phyloP scores from a whole-genome alignment of 1,284 basidiomycete species.

The Tilletia caries region DNA sequence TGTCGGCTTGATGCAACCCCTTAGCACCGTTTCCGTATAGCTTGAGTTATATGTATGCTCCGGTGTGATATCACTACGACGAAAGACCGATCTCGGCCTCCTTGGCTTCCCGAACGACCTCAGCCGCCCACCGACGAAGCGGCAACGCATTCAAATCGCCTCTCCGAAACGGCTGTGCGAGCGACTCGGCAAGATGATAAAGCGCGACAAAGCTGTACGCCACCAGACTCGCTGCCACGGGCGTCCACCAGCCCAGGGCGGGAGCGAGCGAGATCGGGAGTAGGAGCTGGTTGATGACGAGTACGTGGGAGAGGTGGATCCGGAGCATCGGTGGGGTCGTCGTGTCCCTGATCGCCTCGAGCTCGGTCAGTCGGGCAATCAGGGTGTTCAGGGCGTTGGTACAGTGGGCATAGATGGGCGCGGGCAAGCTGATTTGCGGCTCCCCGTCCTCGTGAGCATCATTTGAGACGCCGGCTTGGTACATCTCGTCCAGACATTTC shows the following conservation, averaged over 20 bases:
- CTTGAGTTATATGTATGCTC: no score
- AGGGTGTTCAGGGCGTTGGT: constrained; percentile 9
- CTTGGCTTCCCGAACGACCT: constrained; percentile 1
- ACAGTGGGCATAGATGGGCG: constrained; percentile 4
- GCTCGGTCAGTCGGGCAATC: neutral
- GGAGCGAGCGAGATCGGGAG: constrained; percentile 4
- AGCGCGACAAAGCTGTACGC: neutral
- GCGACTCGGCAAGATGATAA: constrained; percentile 1
- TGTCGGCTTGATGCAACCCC: no score
- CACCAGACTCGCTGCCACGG: neutral
- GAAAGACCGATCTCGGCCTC: neutral
- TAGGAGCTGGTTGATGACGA: constrained; percentile 1
- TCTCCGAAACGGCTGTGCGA: neutral
- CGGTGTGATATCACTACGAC: no score
- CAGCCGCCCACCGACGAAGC: constrained; percentile 8
- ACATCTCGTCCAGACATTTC: neutral
- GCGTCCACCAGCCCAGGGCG: neutral
- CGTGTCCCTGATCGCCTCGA: neutral
- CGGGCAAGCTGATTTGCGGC: neutral
- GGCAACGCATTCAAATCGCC: constrained; percentile 3
- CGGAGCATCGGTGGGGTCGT: constrained; percentile 7
- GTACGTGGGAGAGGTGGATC: constrained; percentile 6
- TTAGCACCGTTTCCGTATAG: no score
- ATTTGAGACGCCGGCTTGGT: neutral
- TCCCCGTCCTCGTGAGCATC: neutral